Conservation (phyloP, 805 yeast species). For the Saccharomycopsis sp. region DNA sequence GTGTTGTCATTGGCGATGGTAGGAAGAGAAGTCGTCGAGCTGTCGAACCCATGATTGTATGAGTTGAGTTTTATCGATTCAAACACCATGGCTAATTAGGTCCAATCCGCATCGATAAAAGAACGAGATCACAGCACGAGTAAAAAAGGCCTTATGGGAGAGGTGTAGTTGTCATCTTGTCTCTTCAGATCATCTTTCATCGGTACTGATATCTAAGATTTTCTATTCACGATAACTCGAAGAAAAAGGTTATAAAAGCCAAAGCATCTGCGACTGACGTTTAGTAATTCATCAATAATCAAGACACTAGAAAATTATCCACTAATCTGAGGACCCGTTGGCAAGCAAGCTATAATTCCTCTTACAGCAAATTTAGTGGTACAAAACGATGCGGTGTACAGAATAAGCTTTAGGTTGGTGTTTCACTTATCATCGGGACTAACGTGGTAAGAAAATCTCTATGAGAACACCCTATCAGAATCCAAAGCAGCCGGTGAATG, state of each 20-base stretch:
- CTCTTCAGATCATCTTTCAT: too few species aligned
- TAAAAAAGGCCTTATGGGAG: too few species aligned
- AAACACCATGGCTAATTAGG: neutral
- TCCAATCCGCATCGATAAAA: too few species aligned
- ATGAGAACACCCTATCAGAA: too few species aligned
- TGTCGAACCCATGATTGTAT: neutral
- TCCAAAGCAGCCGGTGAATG: too few species aligned
- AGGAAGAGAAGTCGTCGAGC: neutral
- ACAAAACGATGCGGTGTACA: neutral
- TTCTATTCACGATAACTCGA: too few species aligned
- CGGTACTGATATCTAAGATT: too few species aligned
- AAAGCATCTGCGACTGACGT: neutral
- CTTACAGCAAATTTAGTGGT: neutral
- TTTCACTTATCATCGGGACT: neutral
- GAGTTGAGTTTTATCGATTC: neutral
- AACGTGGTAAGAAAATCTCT: neutral
- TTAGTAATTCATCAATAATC: neutral
- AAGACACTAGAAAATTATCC: neutral
- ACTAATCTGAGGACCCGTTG: neutral
- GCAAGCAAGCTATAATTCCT: neutral
- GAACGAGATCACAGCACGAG: too few species aligned
- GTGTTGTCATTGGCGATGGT: neutral
- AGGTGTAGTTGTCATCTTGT: too few species aligned
- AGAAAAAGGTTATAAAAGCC: neutral
- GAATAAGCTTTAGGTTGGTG: neutral